A percentile compares a stretch with the other conserved stretches of the same genome.
These are phyloP conservation scores for Tricholoma sp. DNA, from an alignment of 768 basidiomycete species.

Conservation along the genomic window DNA sequence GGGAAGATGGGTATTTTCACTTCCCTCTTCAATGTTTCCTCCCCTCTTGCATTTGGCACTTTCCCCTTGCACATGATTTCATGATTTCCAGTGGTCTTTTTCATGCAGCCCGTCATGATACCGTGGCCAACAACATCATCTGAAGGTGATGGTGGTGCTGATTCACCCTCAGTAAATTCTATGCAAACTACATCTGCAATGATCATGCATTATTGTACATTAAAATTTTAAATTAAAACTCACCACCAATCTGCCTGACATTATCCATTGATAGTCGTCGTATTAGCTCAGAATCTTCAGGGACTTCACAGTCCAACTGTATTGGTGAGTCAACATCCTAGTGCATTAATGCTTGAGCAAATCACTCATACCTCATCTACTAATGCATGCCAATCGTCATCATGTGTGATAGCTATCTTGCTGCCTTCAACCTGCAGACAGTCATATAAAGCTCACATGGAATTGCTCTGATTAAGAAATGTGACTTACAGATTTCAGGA, in stretches of 20 bases:
- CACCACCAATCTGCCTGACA: background rate
- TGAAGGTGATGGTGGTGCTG: no score
- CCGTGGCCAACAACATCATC: no score
- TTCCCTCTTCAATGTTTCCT: no score
- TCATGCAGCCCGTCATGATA: no score
- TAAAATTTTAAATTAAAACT: background rate
- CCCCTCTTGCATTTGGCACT: no score
- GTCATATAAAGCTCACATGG: background rate
- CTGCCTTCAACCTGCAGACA: background rate
- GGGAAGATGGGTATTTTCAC: no score
- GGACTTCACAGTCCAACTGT: background rate
- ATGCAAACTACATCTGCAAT: background rate
- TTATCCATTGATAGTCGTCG: background rate
- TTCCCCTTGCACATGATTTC: no score
- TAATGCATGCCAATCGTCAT: conserved; percentile 14
- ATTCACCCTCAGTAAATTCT: background rate
- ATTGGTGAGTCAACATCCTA: no score
- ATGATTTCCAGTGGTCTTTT: no score
- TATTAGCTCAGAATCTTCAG: background rate
- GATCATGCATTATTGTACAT: background rate
- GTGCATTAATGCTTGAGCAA: no score
- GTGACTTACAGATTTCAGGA: conserved; percentile 8
- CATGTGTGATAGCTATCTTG: conserved; percentile 12
- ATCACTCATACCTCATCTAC: no score
- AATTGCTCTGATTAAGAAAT: background rate